These are phyloP conservation scores for Leavenworthia alabamica DNA, from an alignment of 345 rosid genomes.

Conservation along the genomic window DNA sequence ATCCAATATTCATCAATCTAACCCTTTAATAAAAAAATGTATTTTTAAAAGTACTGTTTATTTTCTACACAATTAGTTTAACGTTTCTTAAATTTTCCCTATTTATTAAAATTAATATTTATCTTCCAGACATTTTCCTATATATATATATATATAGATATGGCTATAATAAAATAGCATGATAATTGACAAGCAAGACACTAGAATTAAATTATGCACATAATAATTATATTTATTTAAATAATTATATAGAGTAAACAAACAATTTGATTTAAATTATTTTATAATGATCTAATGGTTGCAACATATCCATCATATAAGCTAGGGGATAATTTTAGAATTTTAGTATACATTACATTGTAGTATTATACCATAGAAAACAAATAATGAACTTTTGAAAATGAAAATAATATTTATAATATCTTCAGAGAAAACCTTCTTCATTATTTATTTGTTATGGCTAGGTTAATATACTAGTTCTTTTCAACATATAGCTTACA, in stretches of 20 bases:
- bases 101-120: neutral
- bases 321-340: no score
- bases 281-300: no score
- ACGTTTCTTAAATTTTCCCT: neutral
- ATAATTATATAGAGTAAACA: no score
- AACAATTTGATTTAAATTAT: no score
- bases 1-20: neutral
- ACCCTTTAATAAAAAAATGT: neutral
- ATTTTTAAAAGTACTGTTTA: neutral
- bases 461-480: neutral
- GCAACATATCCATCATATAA: no score
- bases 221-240: no score
- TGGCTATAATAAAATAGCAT: neutral
- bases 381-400: neutral
- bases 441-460: neutral
- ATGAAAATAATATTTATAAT: neutral
- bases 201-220: no score
- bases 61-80: neutral
- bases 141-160: no score
- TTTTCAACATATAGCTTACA: neutral
- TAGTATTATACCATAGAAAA: neutral
- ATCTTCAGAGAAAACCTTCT: neutral
- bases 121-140: neutral
- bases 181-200: no score
- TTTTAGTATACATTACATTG: no score